phyloP scores from a whole-genome alignment of 2,329 filamentous ascomycete species.

The Pseudogymnoascus sp. region DNA sequence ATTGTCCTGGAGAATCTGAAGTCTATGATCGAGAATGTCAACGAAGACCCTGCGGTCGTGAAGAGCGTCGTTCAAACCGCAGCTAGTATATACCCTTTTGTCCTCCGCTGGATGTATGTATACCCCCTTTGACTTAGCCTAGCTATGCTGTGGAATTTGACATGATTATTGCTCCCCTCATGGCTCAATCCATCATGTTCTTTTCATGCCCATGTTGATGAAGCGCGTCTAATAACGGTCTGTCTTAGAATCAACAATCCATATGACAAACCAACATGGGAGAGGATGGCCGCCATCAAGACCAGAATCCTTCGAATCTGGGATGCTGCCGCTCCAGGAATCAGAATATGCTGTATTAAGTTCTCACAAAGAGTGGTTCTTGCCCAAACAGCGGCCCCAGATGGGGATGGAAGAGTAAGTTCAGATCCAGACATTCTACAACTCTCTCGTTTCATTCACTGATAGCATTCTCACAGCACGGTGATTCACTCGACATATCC shows the following conservation, averaged over 20 bases:
- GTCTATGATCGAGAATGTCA: constrained; percentile 59
- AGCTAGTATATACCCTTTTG: constrained; percentile 85
- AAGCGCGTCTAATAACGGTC: background rate
- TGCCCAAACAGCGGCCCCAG: constrained; percentile 78
- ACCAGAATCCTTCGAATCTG: constrained; percentile 79
- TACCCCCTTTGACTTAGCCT: constrained; percentile 9
- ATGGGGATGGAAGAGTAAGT: constrained; percentile 72
- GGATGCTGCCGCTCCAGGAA: constrained; percentile 67
- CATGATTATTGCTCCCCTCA: constrained; percentile 10
- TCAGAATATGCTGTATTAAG: constrained; percentile 93
- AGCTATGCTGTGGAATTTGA: constrained; percentile 19
- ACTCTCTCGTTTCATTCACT: background rate
- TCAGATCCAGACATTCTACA: background rate
- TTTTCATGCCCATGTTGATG: background rate
- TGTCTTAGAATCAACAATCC: constrained; percentile 70
- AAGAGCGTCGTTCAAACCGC: constrained; percentile 82
- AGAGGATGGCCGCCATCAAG: constrained; percentile 82
- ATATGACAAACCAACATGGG: constrained; percentile 75
- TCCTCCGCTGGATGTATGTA: constrained; percentile 91
- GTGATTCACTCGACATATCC: constrained; percentile 74
- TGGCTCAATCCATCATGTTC: background rate
- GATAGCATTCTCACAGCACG: constrained; percentile 40
- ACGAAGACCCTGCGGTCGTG: constrained; percentile 71
- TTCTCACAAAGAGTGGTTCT: constrained; percentile 91
- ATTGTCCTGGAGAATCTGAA: constrained; percentile 71